Conservation (phyloP, 2,329 filamentous ascomycete genomes). For the Fusarium neocosmosporiellum region DNA sequence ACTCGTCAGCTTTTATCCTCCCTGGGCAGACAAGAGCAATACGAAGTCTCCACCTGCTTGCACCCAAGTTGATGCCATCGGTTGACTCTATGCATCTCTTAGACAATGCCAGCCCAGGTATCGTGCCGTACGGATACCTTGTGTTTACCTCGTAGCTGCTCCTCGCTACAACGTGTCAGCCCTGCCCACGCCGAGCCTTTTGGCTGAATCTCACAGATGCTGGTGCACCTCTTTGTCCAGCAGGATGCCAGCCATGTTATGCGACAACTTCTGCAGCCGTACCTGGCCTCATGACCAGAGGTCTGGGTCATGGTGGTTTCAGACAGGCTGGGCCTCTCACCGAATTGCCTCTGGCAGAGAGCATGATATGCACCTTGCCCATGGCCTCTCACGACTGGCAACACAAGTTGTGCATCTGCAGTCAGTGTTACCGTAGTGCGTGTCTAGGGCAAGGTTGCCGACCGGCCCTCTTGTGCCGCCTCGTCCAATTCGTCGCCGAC, state of each 20-base stretch:
- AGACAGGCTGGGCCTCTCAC: slow-evolving; percentile 14
- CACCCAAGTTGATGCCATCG: slow-evolving; percentile 2
- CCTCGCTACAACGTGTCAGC: slow-evolving; percentile 16
- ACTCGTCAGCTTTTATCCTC: slow-evolving; percentile 1
- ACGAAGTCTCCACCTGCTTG: slow-evolving; percentile 6
- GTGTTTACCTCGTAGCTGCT: not conserved
- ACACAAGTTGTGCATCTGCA: slow-evolving; percentile 33
- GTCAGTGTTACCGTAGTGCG: slow-evolving; percentile 34
- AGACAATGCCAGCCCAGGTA: not conserved
- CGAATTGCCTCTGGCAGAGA: slow-evolving; percentile 15
- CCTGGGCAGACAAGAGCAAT: not conserved
- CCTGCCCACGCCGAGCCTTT: slow-evolving; percentile 18
- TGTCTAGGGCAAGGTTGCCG: slow-evolving; percentile 33
- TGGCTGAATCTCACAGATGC: slow-evolving; percentile 6
- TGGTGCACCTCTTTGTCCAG: slow-evolving; percentile 7
- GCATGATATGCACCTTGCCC: slow-evolving; percentile 28
- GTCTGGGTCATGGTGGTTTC: slow-evolving; percentile 20
- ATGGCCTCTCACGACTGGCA: slow-evolving; percentile 26
- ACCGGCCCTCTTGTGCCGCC: slow-evolving; percentile 24
- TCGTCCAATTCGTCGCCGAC: slow-evolving; percentile 26
- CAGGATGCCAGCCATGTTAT: slow-evolving; percentile 22
- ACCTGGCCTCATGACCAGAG: slow-evolving; percentile 22
- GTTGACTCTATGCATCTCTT: slow-evolving; percentile 6
- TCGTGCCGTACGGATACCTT: not conserved
- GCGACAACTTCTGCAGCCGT: slow-evolving; percentile 23